Evolutionary conservation across 2,329 filamentous ascomycete species (phyloP), one percentile per base, ranked within the genome.

Genomic region (Aspergillus pseudotamarii): DNA sequence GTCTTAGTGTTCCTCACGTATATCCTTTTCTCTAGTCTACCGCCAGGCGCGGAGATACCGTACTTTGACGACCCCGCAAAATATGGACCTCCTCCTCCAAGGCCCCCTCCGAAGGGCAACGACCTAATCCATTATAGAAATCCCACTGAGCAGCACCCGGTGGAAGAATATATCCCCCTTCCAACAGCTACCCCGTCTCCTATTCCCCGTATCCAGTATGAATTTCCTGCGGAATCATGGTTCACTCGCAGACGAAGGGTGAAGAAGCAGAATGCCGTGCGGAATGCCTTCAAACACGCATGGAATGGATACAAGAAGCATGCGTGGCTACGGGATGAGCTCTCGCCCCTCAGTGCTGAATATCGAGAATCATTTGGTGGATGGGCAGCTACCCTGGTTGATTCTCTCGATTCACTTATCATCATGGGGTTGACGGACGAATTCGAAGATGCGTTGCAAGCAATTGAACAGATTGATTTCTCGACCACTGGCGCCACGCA

Each of bases 301-400:
- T 98, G 95, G 94, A 80, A 83, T 12, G 92, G 92, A 50, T 99
- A 98, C 79, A 91, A 86, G 73, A 83, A 88, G 61, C 85, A 90
- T 72, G 94, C 94, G 14, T 96, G 91, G 88, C 85, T 89, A 70
- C 91, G 94, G 68, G 95, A 99, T 74, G 95, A 98, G 80, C 81
- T 98, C 16, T 85, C 81, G 26, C 95, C 95, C 1, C 82, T 94
- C 6, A 87, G 87, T 60, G 89, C 89, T 46, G 80, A 80, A 16
- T 87, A 83, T 67, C 86, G 87, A n/a, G 91, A 97, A 72, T 91
- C 93, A 0, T 98, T 98, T 77, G 94, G 92, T 70, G 92, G 91
- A 57, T 97, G 93, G 93, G 91, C 91, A 41, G 93, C 93, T 21
- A 96, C 93, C 0, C 76, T 97, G 63, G 91, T 97, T 4, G 93